Evolutionary conservation across 805 yeast species (phyloP), one percentile per base, ranked within the genome.

Genomic region (Yamadazyma philogaea): DNA sequence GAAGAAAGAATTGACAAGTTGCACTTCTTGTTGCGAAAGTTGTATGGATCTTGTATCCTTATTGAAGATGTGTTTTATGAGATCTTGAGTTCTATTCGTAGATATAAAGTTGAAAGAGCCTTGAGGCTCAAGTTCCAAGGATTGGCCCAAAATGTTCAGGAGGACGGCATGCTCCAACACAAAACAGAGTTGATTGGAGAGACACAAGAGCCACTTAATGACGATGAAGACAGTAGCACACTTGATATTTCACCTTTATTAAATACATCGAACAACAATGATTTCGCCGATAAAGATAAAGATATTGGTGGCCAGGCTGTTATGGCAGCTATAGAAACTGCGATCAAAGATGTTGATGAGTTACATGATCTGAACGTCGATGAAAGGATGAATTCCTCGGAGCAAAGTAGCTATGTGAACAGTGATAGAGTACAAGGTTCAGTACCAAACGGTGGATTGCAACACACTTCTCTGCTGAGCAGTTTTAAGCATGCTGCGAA

Each of bases 41-140:
- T 60, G 0, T 65, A 64, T 45, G 68, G 69, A 2, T 47, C 62
- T 34, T 61, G 64, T 3, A 45, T 65, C 7, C 41, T 55, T 7
- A 42, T 55, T 20, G 56, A 51, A 8, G 64, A 60, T 26, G 48
- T 56, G 21, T 47, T 54, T 36, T 49, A 37, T 7, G 50, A 54
- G 20, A 37, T 50, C 2, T 30, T 56, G 18, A 46, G 47, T 12
- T 44, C 56, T 15, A 50, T 61, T 12, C 50, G 52, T 36, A 45
- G 46, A 15, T 42, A 45, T 14, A 42, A 40, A 24, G 16, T 15
- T 4, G 37, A 34, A 24, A 34, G 30, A 12, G 15, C 28, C 3
- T 34, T 34, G 30, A n/a, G 16, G 28, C 22, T 22, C 8, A 21
- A n/a, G 28, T 7, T 24, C 10, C 28, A 24, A 24, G 12, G 28